phyloP scores from a whole-genome alignment of 2,329 filamentous ascomycete genomes.

The Nannizziopsis barbatae region DNA sequence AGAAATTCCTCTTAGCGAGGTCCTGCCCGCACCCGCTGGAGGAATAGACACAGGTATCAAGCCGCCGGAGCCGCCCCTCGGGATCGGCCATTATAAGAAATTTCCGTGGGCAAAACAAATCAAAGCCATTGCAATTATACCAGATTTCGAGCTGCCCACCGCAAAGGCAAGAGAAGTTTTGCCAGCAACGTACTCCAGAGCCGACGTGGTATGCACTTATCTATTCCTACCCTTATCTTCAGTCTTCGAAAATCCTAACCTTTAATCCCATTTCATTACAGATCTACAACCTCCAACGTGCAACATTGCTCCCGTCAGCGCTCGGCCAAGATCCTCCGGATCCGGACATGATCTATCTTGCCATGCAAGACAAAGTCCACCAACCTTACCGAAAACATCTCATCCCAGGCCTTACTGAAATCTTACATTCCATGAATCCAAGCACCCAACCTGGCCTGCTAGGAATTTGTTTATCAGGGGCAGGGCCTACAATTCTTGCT shows the following conservation, averaged over 20 bases:
- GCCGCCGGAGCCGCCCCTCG: slow-evolving; percentile 77
- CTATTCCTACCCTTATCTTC: neutral
- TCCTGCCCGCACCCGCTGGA: slow-evolving; percentile 78
- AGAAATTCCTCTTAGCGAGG: slow-evolving; percentile 89
- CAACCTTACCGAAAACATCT: slow-evolving; percentile 88
- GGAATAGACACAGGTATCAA: slow-evolving; percentile 78
- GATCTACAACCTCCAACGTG: slow-evolving; percentile 83
- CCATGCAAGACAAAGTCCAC: slow-evolving; percentile 98
- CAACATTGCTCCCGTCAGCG: slow-evolving; percentile 80
- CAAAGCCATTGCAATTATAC: slow-evolving; percentile 93
- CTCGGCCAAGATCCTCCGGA: slow-evolving; percentile 83
- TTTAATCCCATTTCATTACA: slow-evolving; percentile 15
- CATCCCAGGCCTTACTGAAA: slow-evolving; percentile 82
- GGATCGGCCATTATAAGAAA: slow-evolving; percentile 93
- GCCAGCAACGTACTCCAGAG: slow-evolving; percentile 64
- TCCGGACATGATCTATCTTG: slow-evolving; percentile 86
- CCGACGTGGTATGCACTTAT: slow-evolving; percentile 59
- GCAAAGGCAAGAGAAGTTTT: slow-evolving; percentile 79
- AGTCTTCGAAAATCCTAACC: neutral
- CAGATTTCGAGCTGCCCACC: slow-evolving; percentile 90
- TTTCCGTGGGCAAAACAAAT: slow-evolving; percentile 91
- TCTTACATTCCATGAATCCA: slow-evolving; percentile 83
- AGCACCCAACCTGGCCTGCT: slow-evolving; percentile 75
- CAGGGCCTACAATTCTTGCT: slow-evolving; percentile 87
- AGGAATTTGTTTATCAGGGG: slow-evolving; percentile 88